Conservation (phyloP, 140 eudicot species). For the Bidens hawaiensis region DNA sequence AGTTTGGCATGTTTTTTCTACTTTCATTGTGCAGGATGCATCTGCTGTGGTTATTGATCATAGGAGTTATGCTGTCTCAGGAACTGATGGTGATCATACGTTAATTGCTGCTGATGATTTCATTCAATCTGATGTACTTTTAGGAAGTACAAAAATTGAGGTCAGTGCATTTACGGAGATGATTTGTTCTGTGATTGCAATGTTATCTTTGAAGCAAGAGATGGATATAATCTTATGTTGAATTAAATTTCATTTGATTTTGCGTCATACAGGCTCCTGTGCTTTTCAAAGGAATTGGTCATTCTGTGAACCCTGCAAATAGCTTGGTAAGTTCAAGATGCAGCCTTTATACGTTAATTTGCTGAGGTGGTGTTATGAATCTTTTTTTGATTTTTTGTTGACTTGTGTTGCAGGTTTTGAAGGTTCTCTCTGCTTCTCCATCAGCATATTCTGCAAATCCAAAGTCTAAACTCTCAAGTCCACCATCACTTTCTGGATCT, state of each 20-base stretch:
- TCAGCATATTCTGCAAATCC: conserved; percentile 93
- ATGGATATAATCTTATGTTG: neutral
- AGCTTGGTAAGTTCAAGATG: conserved; percentile 55
- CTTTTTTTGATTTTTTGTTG: neutral
- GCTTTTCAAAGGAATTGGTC: conserved; percentile 84
- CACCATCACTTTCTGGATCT: conserved; percentile 79
- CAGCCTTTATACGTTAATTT: neutral
- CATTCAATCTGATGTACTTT: conserved; percentile 61
- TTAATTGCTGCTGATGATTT: conserved; percentile 81
- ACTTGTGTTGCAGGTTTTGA: conserved; percentile 51
- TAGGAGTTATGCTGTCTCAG: conserved; percentile 72
- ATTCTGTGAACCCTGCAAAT: conserved; percentile 72
- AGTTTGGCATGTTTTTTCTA: neutral
- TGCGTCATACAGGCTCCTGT: conserved; percentile 76
- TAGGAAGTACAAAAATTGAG: conserved; percentile 76
- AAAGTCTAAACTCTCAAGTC: conserved; percentile 59
- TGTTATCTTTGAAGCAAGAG: neutral
- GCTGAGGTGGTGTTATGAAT: conserved; percentile 5
- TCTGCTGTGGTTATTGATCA: conserved; percentile 89
- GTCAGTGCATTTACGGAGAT: conserved; percentile 31
- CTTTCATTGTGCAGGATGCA: conserved; percentile 45
- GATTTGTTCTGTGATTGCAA: conserved; percentile 7
- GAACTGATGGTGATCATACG: conserved; percentile 78
- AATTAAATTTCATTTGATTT: conserved; percentile 1
- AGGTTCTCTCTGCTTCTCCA: conserved; percentile 86